phyloP scores from a whole-genome alignment of 805 yeast genomes.

The Torulaspora microellipsoides region DNA sequence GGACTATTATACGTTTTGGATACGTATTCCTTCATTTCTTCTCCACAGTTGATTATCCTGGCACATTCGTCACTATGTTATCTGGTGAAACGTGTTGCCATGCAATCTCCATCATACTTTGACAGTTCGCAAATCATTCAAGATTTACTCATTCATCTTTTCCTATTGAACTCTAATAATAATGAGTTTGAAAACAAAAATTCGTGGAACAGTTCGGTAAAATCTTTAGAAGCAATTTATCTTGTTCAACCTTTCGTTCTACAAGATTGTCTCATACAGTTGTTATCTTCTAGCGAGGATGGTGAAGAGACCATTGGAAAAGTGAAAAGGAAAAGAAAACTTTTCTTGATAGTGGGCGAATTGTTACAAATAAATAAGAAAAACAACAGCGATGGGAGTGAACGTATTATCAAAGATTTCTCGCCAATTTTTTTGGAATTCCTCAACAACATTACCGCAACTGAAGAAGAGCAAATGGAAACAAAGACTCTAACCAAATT shows the following conservation, averaged over 20 bases:
- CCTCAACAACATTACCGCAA: slow-evolving; percentile 25
- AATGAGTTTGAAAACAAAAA: slow-evolving; percentile 21
- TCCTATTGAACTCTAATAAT: slow-evolving; percentile 2
- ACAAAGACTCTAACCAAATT: slow-evolving; percentile 25
- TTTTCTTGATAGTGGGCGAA: slow-evolving; percentile 26
- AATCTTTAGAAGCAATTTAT: slow-evolving; percentile 32
- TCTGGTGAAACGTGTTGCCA: slow-evolving; percentile 40
- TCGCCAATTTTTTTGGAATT: slow-evolving; percentile 20
- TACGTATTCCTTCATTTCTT: background rate
- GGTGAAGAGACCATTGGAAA: background rate
- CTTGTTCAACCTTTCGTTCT: slow-evolving; percentile 21
- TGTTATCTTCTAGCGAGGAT: background rate
- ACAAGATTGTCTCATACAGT: slow-evolving; percentile 7
- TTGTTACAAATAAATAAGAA: slow-evolving; percentile 23
- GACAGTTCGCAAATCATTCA: slow-evolving; percentile 7
- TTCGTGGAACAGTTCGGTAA: slow-evolving; percentile 29
- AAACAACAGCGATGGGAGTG: slow-evolving; percentile 21
- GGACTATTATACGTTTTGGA: slow-evolving; percentile 19
- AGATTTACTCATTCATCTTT: slow-evolving; percentile 15
- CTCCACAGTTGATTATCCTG: slow-evolving; percentile 12
- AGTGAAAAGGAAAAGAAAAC: slow-evolving; percentile 8
- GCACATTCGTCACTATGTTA: slow-evolving; percentile 44
- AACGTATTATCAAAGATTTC: slow-evolving; percentile 19
- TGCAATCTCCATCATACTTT: slow-evolving; percentile 33
- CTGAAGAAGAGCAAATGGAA: slow-evolving; percentile 28